Evolutionary conservation across 2,329 filamentous ascomycete genomes (phyloP).

Genomic region (Monosporascus sp.): DNA sequence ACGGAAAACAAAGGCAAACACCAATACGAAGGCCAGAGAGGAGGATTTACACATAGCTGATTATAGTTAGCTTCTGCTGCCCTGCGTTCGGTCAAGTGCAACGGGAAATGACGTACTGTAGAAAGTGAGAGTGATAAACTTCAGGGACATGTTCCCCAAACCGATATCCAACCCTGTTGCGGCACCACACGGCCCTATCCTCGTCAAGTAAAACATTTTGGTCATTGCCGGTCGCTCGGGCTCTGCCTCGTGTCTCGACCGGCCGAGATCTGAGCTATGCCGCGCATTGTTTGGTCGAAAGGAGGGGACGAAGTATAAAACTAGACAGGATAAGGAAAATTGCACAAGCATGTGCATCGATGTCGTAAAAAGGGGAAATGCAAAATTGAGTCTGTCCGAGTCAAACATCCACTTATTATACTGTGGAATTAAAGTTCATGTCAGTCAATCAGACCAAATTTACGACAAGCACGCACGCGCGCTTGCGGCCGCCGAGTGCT

Average conservation of each 20-base stretch:
- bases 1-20: conserved; percentile 92
- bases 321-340: conserved; percentile 69
- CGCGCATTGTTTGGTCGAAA: conserved; percentile 59
- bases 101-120: conserved; percentile 59
- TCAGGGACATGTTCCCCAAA: conserved; percentile 88
- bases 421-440: conserved; percentile 34
- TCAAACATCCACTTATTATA: conserved; percentile 99
- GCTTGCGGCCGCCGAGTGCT: background rate
- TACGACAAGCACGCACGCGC: background rate
- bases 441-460: conserved; percentile 18
- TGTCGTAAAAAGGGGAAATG: conserved; percentile 92
- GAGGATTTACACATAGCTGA: conserved; percentile 97
- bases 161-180: conserved; percentile 95
- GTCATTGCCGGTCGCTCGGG: conserved; percentile 66
- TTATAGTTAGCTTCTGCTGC: conserved; percentile 17
- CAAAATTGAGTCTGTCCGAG: conserved; percentile 76
- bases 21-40: conserved; percentile 85
- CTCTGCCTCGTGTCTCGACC: conserved; percentile 48
- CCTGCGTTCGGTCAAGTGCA: background rate
- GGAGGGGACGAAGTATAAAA: conserved; percentile 77
- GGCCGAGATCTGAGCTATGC: conserved; percentile 42
- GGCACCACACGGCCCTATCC: conserved; percentile 85
- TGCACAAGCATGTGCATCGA: conserved; percentile 95
- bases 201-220: conserved; percentile 83
- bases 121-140: conserved; percentile 94